Percentiles rank a stretch among this genome's conserved stretches.
Evolutionary conservation across 2,329 filamentous ascomycete genomes (phyloP).

Genomic region (Thelonectria discophora): DNA sequence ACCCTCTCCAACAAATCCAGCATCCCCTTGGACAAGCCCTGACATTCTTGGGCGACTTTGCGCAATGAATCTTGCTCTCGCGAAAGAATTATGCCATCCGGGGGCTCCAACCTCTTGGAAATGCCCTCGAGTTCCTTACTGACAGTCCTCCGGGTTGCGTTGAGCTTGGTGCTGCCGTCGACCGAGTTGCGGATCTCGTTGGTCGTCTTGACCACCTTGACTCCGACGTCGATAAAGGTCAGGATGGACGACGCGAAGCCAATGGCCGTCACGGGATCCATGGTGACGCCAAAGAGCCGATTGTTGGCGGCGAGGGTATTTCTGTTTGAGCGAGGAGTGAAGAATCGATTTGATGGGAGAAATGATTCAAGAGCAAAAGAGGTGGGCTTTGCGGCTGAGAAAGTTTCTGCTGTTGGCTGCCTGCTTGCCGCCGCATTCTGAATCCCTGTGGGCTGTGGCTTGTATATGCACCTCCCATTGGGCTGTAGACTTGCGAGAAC

Average conservation of each 20-base stretch:
- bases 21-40: not conserved
- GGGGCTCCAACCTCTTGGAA: not conserved
- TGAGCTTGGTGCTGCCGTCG: not conserved
- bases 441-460: too few species aligned
- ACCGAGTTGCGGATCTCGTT: not conserved
- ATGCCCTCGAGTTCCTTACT: not conserved
- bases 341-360: too few species aligned
- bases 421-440: too few species aligned
- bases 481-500: too few species aligned
- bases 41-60: not conserved
- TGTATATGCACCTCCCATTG: too few species aligned
- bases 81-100: not conserved
- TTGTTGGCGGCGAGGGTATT: too few species aligned
- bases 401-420: too few species aligned
- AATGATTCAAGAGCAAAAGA: too few species aligned
- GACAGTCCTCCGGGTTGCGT: not conserved
- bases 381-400: too few species aligned
- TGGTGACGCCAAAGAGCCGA: not conserved
- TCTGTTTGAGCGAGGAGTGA: too few species aligned
- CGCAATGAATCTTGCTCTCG: not conserved
- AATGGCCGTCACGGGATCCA: not conserved
- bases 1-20: not conserved
- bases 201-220: not conserved
- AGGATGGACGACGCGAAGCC: not conserved
- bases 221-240: not conserved